These are phyloP conservation scores for Papiliotrema terrestris DNA, from an alignment of 1,284 basidiomycete species.

Conservation along the genomic window DNA sequence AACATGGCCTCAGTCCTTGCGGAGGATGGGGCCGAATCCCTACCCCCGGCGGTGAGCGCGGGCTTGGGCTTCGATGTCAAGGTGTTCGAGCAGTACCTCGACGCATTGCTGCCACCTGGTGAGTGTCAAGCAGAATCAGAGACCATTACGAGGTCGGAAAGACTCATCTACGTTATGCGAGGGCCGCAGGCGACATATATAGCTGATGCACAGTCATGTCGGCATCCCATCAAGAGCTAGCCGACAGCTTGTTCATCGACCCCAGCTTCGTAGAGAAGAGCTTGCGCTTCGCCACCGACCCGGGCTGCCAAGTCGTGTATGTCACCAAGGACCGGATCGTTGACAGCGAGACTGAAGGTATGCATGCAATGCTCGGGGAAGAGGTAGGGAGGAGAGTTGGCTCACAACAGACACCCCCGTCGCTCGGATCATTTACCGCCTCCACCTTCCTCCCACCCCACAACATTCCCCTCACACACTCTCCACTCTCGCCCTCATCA, in stretches of 20 bases:
- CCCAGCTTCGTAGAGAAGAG: slow-evolving; percentile 45
- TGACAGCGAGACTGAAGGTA: slow-evolving; percentile 39
- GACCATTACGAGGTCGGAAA: too few species aligned
- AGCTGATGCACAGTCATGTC: slow-evolving; percentile 39
- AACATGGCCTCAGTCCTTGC: slow-evolving; percentile 6
- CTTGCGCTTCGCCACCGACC: slow-evolving; percentile 42
- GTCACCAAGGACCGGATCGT: slow-evolving; percentile 38
- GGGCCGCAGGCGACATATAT: too few species aligned
- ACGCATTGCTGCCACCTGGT: slow-evolving; percentile 40
- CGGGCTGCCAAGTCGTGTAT: slow-evolving; percentile 46
- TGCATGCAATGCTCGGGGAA: background rate
- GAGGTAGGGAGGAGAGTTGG: background rate
- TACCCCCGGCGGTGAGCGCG: slow-evolving; percentile 7
- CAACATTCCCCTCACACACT: slow-evolving; percentile 68
- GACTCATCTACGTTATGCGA: too few species aligned
- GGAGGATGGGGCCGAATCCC: slow-evolving; percentile 27
- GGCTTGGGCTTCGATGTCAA: slow-evolving; percentile 38
- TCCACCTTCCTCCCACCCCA: slow-evolving; percentile 47
- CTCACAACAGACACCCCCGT: slow-evolving; percentile 23
- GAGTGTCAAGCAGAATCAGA: too few species aligned
- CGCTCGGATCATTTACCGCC: slow-evolving; percentile 33
- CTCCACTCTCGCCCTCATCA: slow-evolving; percentile 90
- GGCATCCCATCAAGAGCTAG: slow-evolving; percentile 37
- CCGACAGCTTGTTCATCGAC: slow-evolving; percentile 41
- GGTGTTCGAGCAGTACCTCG: slow-evolving; percentile 41